Evolutionary conservation across 495 filamentous ascomycete species (phyloP).

Genomic region (Zalerion maritima): DNA sequence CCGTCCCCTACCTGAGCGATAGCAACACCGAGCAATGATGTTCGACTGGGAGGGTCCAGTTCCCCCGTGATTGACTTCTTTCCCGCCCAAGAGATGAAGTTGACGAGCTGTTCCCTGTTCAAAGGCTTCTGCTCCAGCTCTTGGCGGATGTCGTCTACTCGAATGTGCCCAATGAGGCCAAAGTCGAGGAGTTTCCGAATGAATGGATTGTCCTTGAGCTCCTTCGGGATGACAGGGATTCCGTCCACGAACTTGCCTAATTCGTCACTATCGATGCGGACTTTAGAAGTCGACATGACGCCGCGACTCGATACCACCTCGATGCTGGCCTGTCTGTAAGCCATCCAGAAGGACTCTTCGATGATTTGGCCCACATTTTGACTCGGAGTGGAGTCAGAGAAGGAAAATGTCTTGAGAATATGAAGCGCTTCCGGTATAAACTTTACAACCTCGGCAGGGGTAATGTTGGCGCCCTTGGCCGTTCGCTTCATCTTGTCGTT

Average conservation of each 20-base stretch:
- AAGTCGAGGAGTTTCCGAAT: conserved; percentile 63
- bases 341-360: conserved; percentile 90
- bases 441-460: conserved; percentile 36
- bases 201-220: conserved; percentile 52
- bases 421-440: conserved; percentile 69
- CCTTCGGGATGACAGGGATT: conserved; percentile 75
- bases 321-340: conserved; percentile 62
- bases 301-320: conserved; percentile 80
- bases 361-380: conserved; percentile 65
- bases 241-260: conserved; percentile 71
- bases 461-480: conserved; percentile 32
- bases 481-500: conserved; percentile 37
- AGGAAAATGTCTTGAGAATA: conserved; percentile 68
- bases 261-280: conserved; percentile 68
- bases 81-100: conserved; percentile 73
- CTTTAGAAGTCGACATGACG: conserved; percentile 59
- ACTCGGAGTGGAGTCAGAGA: conserved; percentile 76
- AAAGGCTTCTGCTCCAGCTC: conserved; percentile 69
- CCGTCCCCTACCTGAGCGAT: conserved; percentile 62
- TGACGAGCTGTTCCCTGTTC: conserved; percentile 52
- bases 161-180: conserved; percentile 70
- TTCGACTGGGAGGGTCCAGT: conserved; percentile 46
- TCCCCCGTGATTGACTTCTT: conserved; percentile 50
- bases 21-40: conserved; percentile 59
- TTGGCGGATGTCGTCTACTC: conserved; percentile 65